Evolutionary conservation across 78 protist species (phyloP).

Genomic region (Dictyostelium purpureum): DNA sequence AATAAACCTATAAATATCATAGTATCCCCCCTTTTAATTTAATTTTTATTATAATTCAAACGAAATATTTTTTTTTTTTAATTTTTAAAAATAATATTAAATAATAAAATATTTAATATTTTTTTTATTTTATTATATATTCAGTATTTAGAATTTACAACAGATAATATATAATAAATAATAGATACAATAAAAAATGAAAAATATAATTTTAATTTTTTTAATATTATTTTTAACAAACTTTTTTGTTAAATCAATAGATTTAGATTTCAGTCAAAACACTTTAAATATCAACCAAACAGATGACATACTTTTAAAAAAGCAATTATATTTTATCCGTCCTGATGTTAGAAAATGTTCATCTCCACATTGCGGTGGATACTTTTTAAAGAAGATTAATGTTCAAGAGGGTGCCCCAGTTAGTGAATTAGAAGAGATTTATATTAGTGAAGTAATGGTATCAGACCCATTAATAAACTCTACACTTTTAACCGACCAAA

Average conservation of each 20-base stretch:
- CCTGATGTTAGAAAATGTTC: background rate
- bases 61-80: no score
- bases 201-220: background rate
- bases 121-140: no score
- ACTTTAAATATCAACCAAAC: background rate
- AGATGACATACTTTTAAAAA: background rate
- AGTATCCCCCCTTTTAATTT: no score
- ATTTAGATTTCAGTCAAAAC: background rate
- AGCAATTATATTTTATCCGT: background rate
- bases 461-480: background rate
- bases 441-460: slow-evolving; percentile 1
- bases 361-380: slow-evolving; percentile 9
- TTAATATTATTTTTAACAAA: background rate
- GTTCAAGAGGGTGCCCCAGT: background rate
- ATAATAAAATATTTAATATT: no score
- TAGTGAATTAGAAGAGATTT: background rate
- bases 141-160: no score
- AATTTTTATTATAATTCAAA: no score
- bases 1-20: no score
- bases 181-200: background rate
- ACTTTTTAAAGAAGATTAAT: slow-evolving; percentile 3
- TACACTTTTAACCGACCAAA: background rate
- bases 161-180: no score
- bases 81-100: no score
- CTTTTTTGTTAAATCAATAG: background rate